Base-by-base conservation (phyloP, 345 rosid genomes). In the Arabidopsis arenosa region DNA sequence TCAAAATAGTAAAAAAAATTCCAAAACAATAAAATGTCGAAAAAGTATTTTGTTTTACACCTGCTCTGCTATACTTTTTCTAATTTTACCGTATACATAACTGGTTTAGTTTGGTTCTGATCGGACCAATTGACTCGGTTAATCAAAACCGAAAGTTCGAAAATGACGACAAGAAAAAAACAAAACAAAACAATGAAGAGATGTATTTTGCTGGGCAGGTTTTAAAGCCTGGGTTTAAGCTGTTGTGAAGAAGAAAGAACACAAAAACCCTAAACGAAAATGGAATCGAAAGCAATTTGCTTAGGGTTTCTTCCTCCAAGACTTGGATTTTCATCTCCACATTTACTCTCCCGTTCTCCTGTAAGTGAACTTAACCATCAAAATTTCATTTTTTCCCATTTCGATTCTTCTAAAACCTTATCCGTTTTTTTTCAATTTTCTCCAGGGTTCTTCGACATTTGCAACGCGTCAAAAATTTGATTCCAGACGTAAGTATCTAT, bases 231-330 rank as follows among this genome's bases (percentile, higher is more conserved):
- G 32, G 32, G 32, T 28, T 28, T 28, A 28, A 28, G 32, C 32
- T 28, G 32, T 0, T 28, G 32, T 23, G 26, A 23, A 23, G 26
- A 23, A 23, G 26, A 28, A 4, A 28, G 32, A 28, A 36, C 39
- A 36, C 39, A 36, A 36, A 36, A 36, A 36, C 7, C 39, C 39
- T 6, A 5, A 15, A 47, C 32, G 13, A 63, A 45, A 55, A 87
- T 87, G 96, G 87, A 75, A 51, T 49, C 79, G 56, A 87, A 84
- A 74, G 75, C 92, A 7, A 79, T 83, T 74, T 86, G 86, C 74
- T 54, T 78, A 5, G 86, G 92, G 14, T 51, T 81, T 61, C 66
- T 80, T 6, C 51, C 84, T 3, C 86, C 84, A 3, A 82, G 82
- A 65, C 72, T 81, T 61, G 56, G 63, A 40, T 48, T 79, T 5